These are phyloP conservation scores for Ophiostoma pallidulum DNA, from an alignment of 2,329 filamentous ascomycete genomes.

Conservation along the genomic window DNA sequence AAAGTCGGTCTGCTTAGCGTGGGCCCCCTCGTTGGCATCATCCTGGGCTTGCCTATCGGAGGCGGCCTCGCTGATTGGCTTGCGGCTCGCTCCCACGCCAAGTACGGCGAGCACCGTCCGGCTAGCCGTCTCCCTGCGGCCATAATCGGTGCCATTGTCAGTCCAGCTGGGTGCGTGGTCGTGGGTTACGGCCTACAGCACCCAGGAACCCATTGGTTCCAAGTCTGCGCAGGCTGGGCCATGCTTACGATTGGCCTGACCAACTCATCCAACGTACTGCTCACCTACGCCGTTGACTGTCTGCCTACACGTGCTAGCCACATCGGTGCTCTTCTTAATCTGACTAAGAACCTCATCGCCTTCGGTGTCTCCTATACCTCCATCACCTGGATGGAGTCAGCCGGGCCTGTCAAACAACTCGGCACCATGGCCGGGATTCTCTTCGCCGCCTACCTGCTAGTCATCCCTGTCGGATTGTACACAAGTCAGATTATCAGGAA, in stretches of 20 bases:
- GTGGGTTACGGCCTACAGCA: neutral
- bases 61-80: neutral
- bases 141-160: neutral
- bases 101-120: neutral
- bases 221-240: neutral
- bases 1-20: neutral
- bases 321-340: neutral
- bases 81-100: neutral
- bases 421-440: neutral
- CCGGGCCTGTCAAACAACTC: neutral
- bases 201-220: neutral
- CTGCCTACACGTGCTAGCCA: neutral
- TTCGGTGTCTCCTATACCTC: conserved; percentile 1
- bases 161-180: neutral
- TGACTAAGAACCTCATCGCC: neutral
- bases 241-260: neutral
- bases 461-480: neutral
- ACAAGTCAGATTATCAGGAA: neutral
- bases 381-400: neutral
- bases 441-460: neutral
- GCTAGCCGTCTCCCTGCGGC: neutral
- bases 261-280: neutral
- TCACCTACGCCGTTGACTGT: neutral
- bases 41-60: neutral
- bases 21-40: neutral